These are phyloP conservation scores for Pilobolus umbonatus DNA, from an alignment of 192 early-diverging fungal genomes.

Conservation along the genomic window DNA sequence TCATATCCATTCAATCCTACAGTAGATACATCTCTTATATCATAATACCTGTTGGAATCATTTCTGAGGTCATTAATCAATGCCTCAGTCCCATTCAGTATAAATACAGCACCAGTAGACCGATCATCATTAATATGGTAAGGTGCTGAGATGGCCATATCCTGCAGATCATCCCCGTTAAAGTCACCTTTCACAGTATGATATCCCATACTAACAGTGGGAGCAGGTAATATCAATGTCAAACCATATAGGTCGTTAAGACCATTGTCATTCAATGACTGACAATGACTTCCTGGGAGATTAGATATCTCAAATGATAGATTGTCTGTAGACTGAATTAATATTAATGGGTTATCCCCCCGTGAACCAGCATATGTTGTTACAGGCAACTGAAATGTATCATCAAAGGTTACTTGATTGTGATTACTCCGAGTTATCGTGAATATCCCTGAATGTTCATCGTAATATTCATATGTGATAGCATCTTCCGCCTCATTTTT, in stretches of 20 bases:
- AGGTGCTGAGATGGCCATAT: conserved; percentile 64
- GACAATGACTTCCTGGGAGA: too few relatives aligned
- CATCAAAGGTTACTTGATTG: too few relatives aligned
- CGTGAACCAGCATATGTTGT: too few relatives aligned
- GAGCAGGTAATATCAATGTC: conserved; percentile 39
- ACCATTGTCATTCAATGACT: too few relatives aligned
- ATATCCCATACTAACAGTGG: conserved; percentile 66
- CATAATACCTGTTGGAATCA: neutral
- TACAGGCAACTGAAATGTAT: too few relatives aligned
- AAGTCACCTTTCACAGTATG: conserved; percentile 66
- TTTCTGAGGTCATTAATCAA: neutral
- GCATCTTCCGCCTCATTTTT: too few relatives aligned
- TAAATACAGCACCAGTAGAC: conserved; percentile 57
- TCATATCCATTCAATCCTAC: conserved; percentile 5
- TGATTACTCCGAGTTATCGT: too few relatives aligned
- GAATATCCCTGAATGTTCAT: too few relatives aligned
- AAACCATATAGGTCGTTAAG: neutral
- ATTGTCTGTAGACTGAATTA: too few relatives aligned
- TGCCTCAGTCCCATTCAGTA: conserved; percentile 30
- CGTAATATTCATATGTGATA: too few relatives aligned
- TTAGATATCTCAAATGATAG: too few relatives aligned
- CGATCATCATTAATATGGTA: conserved; percentile 34
- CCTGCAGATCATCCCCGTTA: conserved; percentile 50
- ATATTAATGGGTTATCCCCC: too few relatives aligned
- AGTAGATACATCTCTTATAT: conserved; percentile 11